Percentiles rank a stretch among this genome's conserved stretches.
Conservation (phyloP, 2,329 filamentous ascomycete species). For the Alternaria angustiovoidea region DNA sequence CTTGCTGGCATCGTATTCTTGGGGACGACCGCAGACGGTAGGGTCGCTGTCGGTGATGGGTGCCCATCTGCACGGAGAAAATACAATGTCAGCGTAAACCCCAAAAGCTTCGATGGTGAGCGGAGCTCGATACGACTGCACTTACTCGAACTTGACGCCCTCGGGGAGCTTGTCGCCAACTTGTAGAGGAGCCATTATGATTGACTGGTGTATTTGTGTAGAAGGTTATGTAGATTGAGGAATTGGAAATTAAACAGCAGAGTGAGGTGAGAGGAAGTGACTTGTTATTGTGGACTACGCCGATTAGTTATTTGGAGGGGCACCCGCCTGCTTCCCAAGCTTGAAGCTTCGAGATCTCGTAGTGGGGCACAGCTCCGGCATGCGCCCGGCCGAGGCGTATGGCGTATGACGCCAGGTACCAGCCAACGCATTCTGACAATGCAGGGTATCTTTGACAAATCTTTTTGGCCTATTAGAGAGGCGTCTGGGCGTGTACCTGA, state of each 20-base stretch:
- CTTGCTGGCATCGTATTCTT: slow-evolving; percentile 81
- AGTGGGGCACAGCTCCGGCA: slow-evolving; percentile 17
- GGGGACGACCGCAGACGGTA: slow-evolving; percentile 79
- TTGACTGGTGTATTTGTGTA: slow-evolving; percentile 9
- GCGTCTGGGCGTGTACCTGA: slow-evolving; percentile 8
- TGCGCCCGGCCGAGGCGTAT: slow-evolving; percentile 9
- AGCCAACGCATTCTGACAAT: slow-evolving; percentile 6
- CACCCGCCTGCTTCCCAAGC: slow-evolving; percentile 22
- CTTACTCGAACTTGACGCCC: slow-evolving; percentile 78
- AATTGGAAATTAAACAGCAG: neutral
- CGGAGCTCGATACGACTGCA: slow-evolving; percentile 21
- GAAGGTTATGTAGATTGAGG: neutral
- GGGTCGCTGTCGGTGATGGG: slow-evolving; percentile 77
- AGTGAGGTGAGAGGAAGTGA: neutral
- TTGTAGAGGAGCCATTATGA: slow-evolving; percentile 72
- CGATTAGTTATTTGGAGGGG: slow-evolving; percentile 17
- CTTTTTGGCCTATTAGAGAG: slow-evolving; percentile 18
- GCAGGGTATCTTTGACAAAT: slow-evolving; percentile 26
- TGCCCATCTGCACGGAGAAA: slow-evolving; percentile 67
- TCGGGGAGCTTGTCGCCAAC: slow-evolving; percentile 84
- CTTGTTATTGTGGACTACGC: neutral
- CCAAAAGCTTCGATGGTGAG: neutral
- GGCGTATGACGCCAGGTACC: slow-evolving; percentile 24
- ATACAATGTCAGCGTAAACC: slow-evolving; percentile 1
- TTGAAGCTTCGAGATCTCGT: slow-evolving; percentile 26